Evolutionary conservation across 495 filamentous ascomycete genomes (phyloP), one percentile per base, ranked within the genome.

Genomic region (Hypoxylon lenormandii): DNA sequence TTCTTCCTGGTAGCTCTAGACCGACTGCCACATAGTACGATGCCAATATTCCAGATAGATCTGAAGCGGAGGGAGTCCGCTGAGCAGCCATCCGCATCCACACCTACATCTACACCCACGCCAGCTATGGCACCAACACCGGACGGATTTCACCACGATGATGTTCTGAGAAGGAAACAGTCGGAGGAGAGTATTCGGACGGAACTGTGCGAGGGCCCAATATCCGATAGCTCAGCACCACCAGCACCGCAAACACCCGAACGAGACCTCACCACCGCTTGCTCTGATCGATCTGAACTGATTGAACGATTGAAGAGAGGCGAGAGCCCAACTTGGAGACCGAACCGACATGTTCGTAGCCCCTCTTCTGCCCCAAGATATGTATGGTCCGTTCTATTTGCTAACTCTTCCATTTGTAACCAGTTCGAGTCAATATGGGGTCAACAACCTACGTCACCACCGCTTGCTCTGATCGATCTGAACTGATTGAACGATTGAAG

Each of bases 401-500:
- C 74, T 74, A 54, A 76, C 58, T 5, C n/a, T n/a, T 1, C 16
- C 13, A 45, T 21, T 43, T 12, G 45, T 15, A 23, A 65, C 8
- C 57, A 84, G 79, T 72, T 80, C 19, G 80, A 81, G 52, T 76
- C 80, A 8, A 49, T 80, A 26, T 79, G 80, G 38, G 69, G 73
- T 15, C 70, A 78, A 55, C 59, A 72, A 70, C 21, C 56, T 60
- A 12, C 45, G 53, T 74, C 69, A 30, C 75, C 80, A 30, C n/a
- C n/a, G n/a, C n/a, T n/a, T n/a, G n/a, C n/a, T n/a, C n/a, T n/a
- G n/a, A n/a, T n/a, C n/a, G n/a, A 64, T 88, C 86, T 50, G 89
- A 93, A 77, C 83, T 97, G 64, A 97, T 97, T 62, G 87, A 92
- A 77, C 84, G 90, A 64, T 84, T 97, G 66, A 98, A 97, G 80